Evolutionary conservation across 805 yeast genomes (phyloP), one percentile per base, ranked within the genome.

Genomic region (Clavispora santaluciae): DNA sequence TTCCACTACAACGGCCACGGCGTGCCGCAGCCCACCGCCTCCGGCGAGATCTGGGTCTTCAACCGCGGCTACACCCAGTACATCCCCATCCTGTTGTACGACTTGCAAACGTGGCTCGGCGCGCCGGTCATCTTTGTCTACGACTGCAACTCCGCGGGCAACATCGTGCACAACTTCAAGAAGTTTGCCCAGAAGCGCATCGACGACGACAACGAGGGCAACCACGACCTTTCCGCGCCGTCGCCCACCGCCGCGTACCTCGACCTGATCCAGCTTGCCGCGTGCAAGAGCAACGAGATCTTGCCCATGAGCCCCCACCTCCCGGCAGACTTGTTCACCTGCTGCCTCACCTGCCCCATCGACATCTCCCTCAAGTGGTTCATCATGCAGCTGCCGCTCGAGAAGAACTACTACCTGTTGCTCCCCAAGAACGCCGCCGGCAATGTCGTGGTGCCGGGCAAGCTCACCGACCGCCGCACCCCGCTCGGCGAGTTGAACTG

Each of bases 1-100:
- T 91, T 93, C 60, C 98, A 93, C 60, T 93, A 93, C 60, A 93
- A 93, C 54, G 99, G 99, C 6, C 99, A 93, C 58, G 99, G 99
- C 18, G 99, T 93, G 1, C 99, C 99, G 0, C 88, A 88, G 54
- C 98, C 99, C 0, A 93, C 99, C 0, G 81, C 88, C 25, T 79
- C 90, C 35, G 99, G 99, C 18, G 99, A 93, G 57, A 87, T 93
- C 21, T 93, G 99, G 99, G 98, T 93, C 9, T 93, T 93, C 68
- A 93, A 93, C 61, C 72, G 97, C 50, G 96, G 96, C 1, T 93
- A 90, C 60, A 93, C 99, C 1, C 99, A 93, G 64, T 93, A 93
- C 60, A 93, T 93, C 43, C 99, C 99, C 1, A 93, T 93, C 1
- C 86, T 96, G 8, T 65, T 93, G n/a, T 89, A 86, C 61, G 99